Base-by-base conservation (phyloP, 2,329 filamentous ascomycete species). In the Colletotrichum salicis region DNA sequence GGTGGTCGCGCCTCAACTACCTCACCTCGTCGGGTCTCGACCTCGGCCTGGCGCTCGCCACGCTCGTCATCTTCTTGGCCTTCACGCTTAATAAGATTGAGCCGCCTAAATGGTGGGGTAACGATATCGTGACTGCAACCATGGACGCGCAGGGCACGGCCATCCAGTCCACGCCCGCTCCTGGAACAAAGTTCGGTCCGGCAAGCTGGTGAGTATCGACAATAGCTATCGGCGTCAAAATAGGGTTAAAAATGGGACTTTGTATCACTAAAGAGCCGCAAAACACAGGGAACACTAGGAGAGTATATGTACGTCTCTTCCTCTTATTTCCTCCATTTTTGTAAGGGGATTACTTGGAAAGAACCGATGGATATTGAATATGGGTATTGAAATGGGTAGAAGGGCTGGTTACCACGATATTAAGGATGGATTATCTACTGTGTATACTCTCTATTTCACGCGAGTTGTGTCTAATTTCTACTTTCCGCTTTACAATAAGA, bases 1-100 rank as follows among this genome's bases (percentile, higher is more conserved):
- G 92, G 92, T 94, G 93, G 93, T 89, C 88, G 80, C 86, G 91
- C 31, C 88, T 93, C 77, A 94, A 94, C 82, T 94, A 93, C 76
- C 81, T 94, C 72, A 91, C 92, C 0, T 91, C 90, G 13, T 92
- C 91, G 0, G 92, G 89, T 0, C 83, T 94, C 59, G 92, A 94
- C 75, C 84, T 93, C 13, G 92, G 92, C 1, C 84, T 94, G 1
- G 91, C 90, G 1, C 82, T 94, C 31, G 86, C 85, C 22, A 93
- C 92, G 1, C 85, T 94, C 55, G 81, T 93, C 72, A 90, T 94
- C 74, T 93, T 94, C 83, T 89, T 94, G 73, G 88, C 89, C 0
- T 89, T 94, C 73, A 90, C 90, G 1, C 81, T 94, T 74, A 88
- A 90, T 27, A 82, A 87, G n/a, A 87, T 91, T 52, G 81, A 86